Conservation (phyloP, 345 rosid species). For the Corchorus capsularis region DNA sequence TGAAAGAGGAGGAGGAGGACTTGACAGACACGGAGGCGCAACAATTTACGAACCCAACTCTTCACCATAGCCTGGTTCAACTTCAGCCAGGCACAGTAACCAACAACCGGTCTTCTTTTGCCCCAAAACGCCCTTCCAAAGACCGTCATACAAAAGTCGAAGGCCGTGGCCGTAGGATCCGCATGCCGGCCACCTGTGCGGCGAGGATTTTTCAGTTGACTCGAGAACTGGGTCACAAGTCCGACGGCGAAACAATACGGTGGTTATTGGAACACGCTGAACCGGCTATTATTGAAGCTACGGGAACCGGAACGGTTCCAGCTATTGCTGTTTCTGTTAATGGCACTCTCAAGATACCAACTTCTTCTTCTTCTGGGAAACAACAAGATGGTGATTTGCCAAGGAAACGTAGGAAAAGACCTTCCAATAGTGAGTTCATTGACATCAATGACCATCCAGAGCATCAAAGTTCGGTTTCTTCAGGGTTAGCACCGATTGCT, state of each 20-base stretch:
- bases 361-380: conserved; percentile 40
- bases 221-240: conserved; percentile 70
- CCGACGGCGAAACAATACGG: conserved; percentile 76
- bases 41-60: conserved; percentile 20
- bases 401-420: conserved; percentile 49
- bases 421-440: conserved; percentile 46
- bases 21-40: conserved; percentile 30
- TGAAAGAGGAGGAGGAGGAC: conserved; percentile 42
- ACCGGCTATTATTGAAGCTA: conserved; percentile 73
- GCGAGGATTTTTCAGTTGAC: conserved; percentile 87
- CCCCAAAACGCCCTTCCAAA: conserved; percentile 44
- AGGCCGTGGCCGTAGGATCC: conserved; percentile 81
- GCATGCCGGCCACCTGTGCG: conserved; percentile 75
- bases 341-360: conserved; percentile 69
- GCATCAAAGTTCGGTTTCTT: conserved; percentile 43
- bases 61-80: conserved; percentile 18
- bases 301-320: conserved; percentile 74
- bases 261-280: conserved; percentile 78
- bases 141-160: conserved; percentile 92
- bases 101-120: conserved; percentile 26
- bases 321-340: conserved; percentile 80
- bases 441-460: conserved; percentile 42
- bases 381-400: conserved; percentile 30
- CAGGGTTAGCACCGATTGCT: conserved; percentile 62
- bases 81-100: conserved; percentile 15